Conservation (phyloP, 73 alveolate genomes). For the Uronychia binucleata region DNA sequence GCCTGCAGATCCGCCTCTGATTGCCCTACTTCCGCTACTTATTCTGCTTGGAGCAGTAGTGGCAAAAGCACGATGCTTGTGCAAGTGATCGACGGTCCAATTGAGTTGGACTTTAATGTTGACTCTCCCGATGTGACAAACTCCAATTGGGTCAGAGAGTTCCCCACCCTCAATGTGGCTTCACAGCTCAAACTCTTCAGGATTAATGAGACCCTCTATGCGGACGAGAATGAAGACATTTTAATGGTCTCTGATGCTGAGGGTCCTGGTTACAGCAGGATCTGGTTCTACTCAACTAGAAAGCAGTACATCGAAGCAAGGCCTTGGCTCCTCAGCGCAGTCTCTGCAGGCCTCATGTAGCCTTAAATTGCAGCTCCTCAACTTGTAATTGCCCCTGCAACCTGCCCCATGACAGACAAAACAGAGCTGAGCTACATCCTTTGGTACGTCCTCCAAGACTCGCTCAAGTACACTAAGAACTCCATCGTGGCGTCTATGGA, state of each 20-base stretch:
- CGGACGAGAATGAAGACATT: not conserved
- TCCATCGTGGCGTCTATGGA: not conserved
- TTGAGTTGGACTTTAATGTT: not conserved
- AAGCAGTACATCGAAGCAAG: conserved; percentile 8
- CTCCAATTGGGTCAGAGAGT: not conserved
- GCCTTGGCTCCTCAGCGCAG: conserved; percentile 18
- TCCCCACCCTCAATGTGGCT: not conserved
- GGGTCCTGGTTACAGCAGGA: conserved; percentile 5
- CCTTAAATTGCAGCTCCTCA: not conserved
- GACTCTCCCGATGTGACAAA: not conserved
- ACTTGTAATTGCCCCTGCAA: not conserved
- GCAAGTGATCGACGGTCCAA: not conserved
- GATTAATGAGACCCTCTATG: not conserved
- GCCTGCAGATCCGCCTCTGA: too few relatives aligned
- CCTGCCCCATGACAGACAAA: not conserved
- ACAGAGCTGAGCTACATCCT: not conserved
- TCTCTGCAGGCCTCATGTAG: conserved; percentile 1
- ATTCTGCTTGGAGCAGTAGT: too few relatives aligned
- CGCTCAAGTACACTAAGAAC: not conserved
- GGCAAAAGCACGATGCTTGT: too few relatives aligned
- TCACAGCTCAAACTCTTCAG: not conserved
- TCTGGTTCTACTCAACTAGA: conserved; percentile 14
- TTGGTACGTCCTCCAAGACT: not conserved
- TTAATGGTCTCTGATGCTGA: not conserved
- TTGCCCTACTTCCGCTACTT: too few relatives aligned